Base-by-base conservation (phyloP, 352 stramenopile species). In the Pythium scleroteichum region DNA sequence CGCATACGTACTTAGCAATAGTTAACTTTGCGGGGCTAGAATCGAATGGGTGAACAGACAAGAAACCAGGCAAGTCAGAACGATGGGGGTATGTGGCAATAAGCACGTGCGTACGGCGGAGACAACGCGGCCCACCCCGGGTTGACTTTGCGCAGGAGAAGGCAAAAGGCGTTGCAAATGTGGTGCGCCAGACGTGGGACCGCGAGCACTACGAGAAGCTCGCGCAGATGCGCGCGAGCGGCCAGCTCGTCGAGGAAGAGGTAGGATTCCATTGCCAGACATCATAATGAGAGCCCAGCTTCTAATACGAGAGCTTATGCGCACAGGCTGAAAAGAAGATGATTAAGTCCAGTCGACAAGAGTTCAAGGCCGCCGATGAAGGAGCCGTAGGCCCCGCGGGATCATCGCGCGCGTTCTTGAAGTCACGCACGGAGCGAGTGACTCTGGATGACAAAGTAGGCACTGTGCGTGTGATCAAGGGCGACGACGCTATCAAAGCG, bases 391-490 rank as follows among this genome's bases (percentile, higher is more conserved):
- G 83, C 0, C 83, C 85, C 13, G 69, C 66, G 0, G 85, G 85
- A 22, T 93, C 83, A 3, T 73, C 79, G 16, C 79, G 84, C 27
- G 82, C 86, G 12, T 93, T 95, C 42, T 59, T 95, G 12, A 93
- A 89, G 60, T 87, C 87, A 26, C 78, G 88, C 1, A 75, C 66
- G 13, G 61, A 82, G 48, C 88, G 92, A 44, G 82, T 97, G 53
- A 78, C 84, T 45, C 71, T 97, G 9, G 90, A 97, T 39, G 72
- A 62, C 23, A 87, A 87, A 50, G 85, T 96, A 22, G 88, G 90
- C 42, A 94, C 90, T 2, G 76, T 92, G 22, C 78, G 87, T 35
- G 87, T 97, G 49, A 78, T 97, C 53, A 97, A 94, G 55, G 73
- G 83, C 3, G 82, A 95, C 47, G 85, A 96, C 20, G 62, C 82